Evolutionary conservation across 2,329 filamentous ascomycete genomes (phyloP).

Genomic region (Cladosporium cucumerinum): DNA sequence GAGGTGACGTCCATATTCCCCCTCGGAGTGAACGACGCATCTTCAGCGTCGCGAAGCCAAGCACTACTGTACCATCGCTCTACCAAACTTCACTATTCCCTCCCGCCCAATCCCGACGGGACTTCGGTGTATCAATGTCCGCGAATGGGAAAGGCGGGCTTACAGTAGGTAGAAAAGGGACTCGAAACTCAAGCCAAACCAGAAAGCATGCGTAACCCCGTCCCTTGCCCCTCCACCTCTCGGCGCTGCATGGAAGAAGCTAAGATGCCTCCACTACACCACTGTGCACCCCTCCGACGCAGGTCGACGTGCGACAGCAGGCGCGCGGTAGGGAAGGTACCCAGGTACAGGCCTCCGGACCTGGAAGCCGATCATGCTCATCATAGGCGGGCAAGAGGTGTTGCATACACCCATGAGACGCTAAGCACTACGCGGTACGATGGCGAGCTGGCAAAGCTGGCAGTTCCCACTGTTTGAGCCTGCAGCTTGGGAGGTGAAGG

Average conservation of each 20-base stretch:
- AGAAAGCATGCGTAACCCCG: slow-evolving; percentile 6
- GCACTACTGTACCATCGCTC: background rate
- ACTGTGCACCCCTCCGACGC: background rate
- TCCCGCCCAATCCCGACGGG: slow-evolving; percentile 7
- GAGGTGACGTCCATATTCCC: background rate
- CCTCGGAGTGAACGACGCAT: background rate
- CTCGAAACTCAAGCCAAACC: background rate
- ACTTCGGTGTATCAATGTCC: background rate
- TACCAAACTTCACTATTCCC: background rate
- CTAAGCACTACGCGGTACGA: background rate
- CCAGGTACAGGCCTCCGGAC: slow-evolving; percentile 2
- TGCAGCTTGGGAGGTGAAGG: background rate
- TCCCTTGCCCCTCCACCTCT: background rate
- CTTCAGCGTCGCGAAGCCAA: background rate
- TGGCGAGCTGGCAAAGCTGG: background rate
- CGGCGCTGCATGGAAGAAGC: slow-evolving; percentile 16
- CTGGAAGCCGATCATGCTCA: background rate
- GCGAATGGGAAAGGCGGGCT: slow-evolving; percentile 1
- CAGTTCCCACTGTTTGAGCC: background rate
- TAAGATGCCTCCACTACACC: slow-evolving; percentile 3
- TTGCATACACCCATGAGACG: background rate
- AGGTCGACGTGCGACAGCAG: slow-evolving; percentile 4
- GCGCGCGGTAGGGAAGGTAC: background rate
- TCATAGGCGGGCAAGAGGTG: background rate
- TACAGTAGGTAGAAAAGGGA: background rate